Evolutionary conservation across 1,139 yeast genomes (phyloP), one percentile per base, ranked within the genome.

Genomic region (Blastobotrys apis): DNA sequence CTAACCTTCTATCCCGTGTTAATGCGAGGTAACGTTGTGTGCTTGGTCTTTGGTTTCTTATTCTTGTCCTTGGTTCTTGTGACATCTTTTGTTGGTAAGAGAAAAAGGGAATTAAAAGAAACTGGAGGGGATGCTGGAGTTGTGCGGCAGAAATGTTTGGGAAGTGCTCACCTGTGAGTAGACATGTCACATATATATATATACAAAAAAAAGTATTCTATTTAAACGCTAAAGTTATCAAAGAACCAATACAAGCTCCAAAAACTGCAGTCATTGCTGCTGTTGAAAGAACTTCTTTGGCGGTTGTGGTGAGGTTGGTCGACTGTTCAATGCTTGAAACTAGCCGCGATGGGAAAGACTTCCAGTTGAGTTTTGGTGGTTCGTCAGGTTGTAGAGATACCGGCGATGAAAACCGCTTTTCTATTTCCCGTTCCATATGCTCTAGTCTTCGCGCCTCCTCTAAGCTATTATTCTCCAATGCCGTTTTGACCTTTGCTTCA

Each of bases 401-500:
- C 2, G 6, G 21, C 6, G 10, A 9, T 6, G 32, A 10, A 9
- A 6, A 6, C 6, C n/a, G 6, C 20, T 37, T 15, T 31, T 39
- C 39, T 10, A 45, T 31, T 21, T 43, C 38, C 9, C 41, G 31
- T n/a, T 47, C 39, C 13, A 27, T 25, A 6, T 16, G 27, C 16
- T 43, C 44, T 22, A 46, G 40, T 12, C 21, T 20, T 10, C 31
- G 46, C 20, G 43, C 12, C 12, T 41, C 37, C 9, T 37, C 40
- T 20, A 43, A 31, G 31, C 42, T 36, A 10, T 39, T 37, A 20
- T 44, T 38, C 25, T 67, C 69, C 29, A 84, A 62, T 3, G 81
- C 77, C 21, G 66, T 68, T 52, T 73, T 78, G 5, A 88, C 94
- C 60, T 84, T 85, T 19, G 74, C 80, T 57, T 90, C 97, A 66